phyloP scores from a whole-genome alignment of 1,284 basidiomycete genomes.

The Melanopsichium pennsylvanicum region DNA sequence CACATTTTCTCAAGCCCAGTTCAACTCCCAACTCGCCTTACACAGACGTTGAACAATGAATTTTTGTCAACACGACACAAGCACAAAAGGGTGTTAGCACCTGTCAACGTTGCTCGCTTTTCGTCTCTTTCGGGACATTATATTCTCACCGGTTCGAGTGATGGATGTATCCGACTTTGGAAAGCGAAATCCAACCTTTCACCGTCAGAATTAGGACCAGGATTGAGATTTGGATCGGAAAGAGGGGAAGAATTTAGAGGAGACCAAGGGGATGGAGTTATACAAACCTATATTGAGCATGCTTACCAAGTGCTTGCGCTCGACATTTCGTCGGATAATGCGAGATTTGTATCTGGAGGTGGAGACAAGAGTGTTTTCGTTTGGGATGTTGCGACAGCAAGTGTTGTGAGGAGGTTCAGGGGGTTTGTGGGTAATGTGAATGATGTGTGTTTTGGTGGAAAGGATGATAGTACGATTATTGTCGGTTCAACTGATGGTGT shows the following conservation, averaged over 20 bases:
- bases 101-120: conserved; percentile 63
- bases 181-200: conserved; percentile 76
- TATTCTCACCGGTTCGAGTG: conserved; percentile 86
- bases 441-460: conserved; percentile 76
- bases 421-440: conserved; percentile 92
- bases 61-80: too few species aligned
- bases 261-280: too few species aligned
- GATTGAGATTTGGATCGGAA: too few species aligned
- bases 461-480: conserved; percentile 40
- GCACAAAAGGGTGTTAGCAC: conserved; percentile 65
- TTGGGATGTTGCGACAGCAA: conserved; percentile 92
- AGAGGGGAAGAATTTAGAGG: too few species aligned
- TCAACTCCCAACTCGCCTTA: conserved; percentile 18
- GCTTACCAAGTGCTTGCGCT: conserved; percentile 92
- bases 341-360: conserved; percentile 89
- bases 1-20: conserved; percentile 21
- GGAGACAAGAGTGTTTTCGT: conserved; percentile 90
- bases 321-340: conserved; percentile 86
- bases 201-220: neutral
- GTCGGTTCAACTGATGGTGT: conserved; percentile 53
- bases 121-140: conserved; percentile 77
- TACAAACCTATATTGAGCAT: conserved; percentile 88
- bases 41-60: too few species aligned
- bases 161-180: conserved; percentile 88
- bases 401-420: conserved; percentile 79